Evolutionary conservation across 2,329 filamentous ascomycete species (phyloP).

Genomic region (Colletotrichum siamense): DNA sequence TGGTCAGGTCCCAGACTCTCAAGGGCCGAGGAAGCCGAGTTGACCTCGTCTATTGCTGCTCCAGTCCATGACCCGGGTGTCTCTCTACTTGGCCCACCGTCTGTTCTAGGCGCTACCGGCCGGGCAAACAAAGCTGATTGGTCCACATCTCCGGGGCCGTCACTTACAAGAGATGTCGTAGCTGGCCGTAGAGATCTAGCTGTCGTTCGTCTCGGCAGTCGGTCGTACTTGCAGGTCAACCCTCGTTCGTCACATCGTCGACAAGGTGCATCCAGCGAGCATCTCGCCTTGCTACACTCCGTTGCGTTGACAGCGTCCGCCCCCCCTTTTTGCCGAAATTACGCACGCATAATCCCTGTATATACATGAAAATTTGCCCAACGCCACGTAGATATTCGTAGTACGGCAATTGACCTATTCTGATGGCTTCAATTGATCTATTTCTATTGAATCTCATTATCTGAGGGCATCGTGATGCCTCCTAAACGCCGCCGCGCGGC

Average conservation of each 20-base stretch:
- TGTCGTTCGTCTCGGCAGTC: background rate
- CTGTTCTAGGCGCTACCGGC: background rate
- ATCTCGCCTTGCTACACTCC: conserved; percentile 31
- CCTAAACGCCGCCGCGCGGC: too few species aligned
- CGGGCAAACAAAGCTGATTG: background rate
- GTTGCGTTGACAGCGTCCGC: too few species aligned
- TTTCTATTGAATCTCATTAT: too few species aligned
- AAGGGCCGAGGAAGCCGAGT: background rate
- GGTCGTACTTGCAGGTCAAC: conserved; percentile 24
- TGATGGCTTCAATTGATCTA: too few species aligned
- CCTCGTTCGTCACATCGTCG: conserved; percentile 25
- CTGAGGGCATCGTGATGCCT: too few species aligned
- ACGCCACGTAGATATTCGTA: too few species aligned
- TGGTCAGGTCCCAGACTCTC: background rate
- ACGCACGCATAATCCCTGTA: too few species aligned
- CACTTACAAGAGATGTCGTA: background rate
- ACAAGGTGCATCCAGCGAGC: conserved; percentile 27
- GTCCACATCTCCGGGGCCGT: background rate
- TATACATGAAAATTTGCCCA: too few species aligned
- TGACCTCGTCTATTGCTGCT: background rate
- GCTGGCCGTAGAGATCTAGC: background rate
- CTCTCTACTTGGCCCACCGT: background rate
- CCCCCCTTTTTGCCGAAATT: too few species aligned
- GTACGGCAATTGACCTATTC: too few species aligned
- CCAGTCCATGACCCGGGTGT: background rate